A percentile compares a stretch with the other conserved stretches of the same genome.
phyloP scores from a whole-genome alignment of 176 grass and related monocot genomes.

The bread wheat (Triticum aestivum) region DNA sequence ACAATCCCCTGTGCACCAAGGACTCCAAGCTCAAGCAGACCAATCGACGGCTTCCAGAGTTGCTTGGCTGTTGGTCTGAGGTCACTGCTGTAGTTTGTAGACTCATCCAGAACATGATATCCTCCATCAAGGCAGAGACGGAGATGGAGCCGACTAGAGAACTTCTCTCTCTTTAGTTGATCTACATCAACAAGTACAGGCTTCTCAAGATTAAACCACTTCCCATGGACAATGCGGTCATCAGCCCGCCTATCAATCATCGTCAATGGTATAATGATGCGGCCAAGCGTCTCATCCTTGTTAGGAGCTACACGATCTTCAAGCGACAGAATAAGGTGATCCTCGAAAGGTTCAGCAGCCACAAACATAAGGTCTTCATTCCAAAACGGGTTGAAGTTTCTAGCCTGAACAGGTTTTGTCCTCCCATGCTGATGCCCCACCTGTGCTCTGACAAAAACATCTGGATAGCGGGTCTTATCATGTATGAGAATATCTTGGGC shows the following conservation, averaged over 20 bases:
- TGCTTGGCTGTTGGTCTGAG: conserved; percentile 94
- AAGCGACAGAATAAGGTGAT: conserved; percentile 87
- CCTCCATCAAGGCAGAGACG: conserved; percentile 93
- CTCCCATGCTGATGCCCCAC: conserved; percentile 71
- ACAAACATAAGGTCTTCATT: conserved; percentile 99
- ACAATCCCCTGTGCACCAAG: conserved; percentile 78
- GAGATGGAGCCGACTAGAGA: conserved; percentile 85
- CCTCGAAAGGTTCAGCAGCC: conserved; percentile 91
- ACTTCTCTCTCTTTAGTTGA: conserved; percentile 86
- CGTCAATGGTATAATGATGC: conserved; percentile 71
- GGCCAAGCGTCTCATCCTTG: conserved; percentile 88
- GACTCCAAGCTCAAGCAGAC: conserved; percentile 92
- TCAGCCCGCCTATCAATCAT: conserved; percentile 69
- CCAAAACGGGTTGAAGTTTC: conserved; percentile 85
- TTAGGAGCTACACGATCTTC: conserved; percentile 85
- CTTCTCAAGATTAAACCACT: conserved; percentile 96
- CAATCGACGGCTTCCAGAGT: conserved; percentile 94
- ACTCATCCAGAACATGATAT: conserved; percentile 96
- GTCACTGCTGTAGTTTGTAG: conserved; percentile 94
- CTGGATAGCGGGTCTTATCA: conserved; percentile 81
- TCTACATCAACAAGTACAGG: conserved; percentile 75
- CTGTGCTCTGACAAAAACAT: conserved; percentile 80
- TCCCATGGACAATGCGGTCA: conserved; percentile 79
- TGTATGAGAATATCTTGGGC: conserved; percentile 87
- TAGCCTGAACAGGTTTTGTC: conserved; percentile 72